phyloP scores from a whole-genome alignment of 768 basidiomycete genomes.

The Lentinus tigrinus region DNA sequence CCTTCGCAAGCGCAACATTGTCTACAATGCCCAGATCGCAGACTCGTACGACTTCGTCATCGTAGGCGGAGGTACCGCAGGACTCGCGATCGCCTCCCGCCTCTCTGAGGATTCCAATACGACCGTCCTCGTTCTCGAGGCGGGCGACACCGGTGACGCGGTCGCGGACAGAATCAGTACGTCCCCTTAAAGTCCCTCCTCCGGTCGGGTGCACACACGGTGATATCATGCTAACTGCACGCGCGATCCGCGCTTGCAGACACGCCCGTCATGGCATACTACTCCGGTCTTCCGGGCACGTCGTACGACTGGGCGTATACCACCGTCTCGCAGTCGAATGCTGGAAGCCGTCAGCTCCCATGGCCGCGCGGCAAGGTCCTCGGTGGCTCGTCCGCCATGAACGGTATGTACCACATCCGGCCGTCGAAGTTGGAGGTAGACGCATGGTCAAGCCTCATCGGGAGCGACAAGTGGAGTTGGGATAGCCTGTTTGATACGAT shows the following conservation, averaged over 20 bases:
- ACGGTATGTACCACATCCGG: conserved; percentile 65
- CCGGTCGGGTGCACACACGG: background rate
- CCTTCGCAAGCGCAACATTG: conserved; percentile 36
- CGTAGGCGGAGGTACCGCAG: conserved; percentile 48
- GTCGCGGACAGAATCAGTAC: conserved; percentile 22
- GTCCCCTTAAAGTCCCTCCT: background rate
- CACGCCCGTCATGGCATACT: conserved; percentile 52
- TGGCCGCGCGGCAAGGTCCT: conserved; percentile 71
- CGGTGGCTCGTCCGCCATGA: conserved; percentile 68
- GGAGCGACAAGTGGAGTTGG: conserved; percentile 45
- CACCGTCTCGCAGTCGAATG: conserved; percentile 46
- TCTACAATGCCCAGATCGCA: conserved; percentile 37
- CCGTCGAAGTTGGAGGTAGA: conserved; percentile 50
- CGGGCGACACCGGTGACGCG: conserved; percentile 45
- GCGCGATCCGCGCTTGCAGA: conserved; percentile 30
- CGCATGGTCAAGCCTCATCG: conserved; percentile 44
- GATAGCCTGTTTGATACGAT: conserved; percentile 44
- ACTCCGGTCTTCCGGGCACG: conserved; percentile 45
- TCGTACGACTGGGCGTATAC: conserved; percentile 57
- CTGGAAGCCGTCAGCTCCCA: conserved; percentile 39
- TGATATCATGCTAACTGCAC: background rate
- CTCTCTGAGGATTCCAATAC: conserved; percentile 44
- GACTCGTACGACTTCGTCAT: conserved; percentile 55
- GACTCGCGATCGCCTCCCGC: conserved; percentile 45
- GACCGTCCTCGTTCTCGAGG: conserved; percentile 44